Evolutionary conservation across 345 rosid species (phyloP), one percentile per base, ranked within the genome.

Genomic region (Bretschneidera sinensis): DNA sequence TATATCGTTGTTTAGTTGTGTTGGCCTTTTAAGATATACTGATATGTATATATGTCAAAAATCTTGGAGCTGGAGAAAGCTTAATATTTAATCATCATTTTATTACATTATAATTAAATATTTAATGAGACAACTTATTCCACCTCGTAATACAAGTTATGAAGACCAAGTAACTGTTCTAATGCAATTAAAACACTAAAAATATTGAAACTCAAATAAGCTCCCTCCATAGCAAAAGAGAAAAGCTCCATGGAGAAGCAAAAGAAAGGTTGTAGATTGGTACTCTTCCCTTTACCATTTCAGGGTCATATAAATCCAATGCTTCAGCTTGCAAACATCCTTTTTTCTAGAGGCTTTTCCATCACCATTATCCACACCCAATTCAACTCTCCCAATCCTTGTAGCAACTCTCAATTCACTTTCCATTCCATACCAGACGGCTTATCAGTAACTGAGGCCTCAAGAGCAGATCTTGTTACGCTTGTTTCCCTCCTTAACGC

Each of bases 251-350:
- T 62, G 65, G 70, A 57, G 47, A 39, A 39, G 35, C 53, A 48
- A 19, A 56, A 23, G 69, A 69, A 55, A 10, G 53, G 70, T 8
- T 24, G 45, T 8, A 43, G 64, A 17, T n/a, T 81, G 15, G 24
- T 84, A 17, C 76, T 87, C 34, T 83, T 87, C 58, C 76, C 84
- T 0, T 43, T 74, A 21, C 95, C 89, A 21, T 67, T 85, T 21
- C 84, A 87, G 64, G 91, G 91, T 53, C 95, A 87, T 67, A 53
- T 83, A 23, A 82, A 70, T 56, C 83, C 91, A 1, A 81, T 81
- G 74, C 74, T 84, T 62, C 89, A 86, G 62, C 81, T 86, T 0
- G 87, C 81, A 0, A 68, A 61, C 72, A 80, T 84, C 50, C 76
- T 86, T 0, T 71, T 65, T 43, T 22, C 68, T 50, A 76, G 51